These are phyloP conservation scores for Ophiostoma ips DNA, from an alignment of 2,329 filamentous ascomycete species.

Conservation along the genomic window DNA sequence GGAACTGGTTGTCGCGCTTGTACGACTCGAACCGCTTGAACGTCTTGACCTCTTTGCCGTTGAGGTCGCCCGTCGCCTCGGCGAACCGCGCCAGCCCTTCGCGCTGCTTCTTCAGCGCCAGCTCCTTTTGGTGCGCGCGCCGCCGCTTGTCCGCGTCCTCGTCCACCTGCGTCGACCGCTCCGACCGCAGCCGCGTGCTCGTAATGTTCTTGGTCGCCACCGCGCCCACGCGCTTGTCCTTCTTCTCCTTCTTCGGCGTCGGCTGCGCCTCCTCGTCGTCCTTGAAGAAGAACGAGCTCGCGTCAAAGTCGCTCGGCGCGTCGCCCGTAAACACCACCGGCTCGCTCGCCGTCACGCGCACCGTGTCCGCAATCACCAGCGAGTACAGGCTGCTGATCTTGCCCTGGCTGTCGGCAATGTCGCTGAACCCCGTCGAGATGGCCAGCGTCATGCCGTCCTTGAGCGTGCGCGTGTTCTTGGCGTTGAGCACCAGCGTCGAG, in stretches of 20 bases:
- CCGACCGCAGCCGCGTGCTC: constrained; percentile 79
- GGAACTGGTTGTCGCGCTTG: constrained; percentile 93
- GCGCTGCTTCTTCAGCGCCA: constrained; percentile 73
- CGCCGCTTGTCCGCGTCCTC: constrained; percentile 81
- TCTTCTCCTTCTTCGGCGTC: constrained; percentile 82
- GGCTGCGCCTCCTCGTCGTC: constrained; percentile 83
- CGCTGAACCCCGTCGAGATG: constrained; percentile 77
- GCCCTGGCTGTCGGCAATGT: constrained; percentile 73
- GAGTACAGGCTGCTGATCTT: constrained; percentile 96
- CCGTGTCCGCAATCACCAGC: constrained; percentile 80
- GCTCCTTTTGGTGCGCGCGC: constrained; percentile 83
- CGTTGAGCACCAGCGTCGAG: constrained; percentile 67
- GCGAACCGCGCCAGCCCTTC: constrained; percentile 77
- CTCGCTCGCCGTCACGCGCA: constrained; percentile 70
- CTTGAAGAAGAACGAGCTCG: constrained; percentile 97
- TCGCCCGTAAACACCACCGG: constrained; percentile 87
- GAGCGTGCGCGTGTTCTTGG: constrained; percentile 67
- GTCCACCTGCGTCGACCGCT: constrained; percentile 74
- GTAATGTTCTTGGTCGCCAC: constrained; percentile 93
- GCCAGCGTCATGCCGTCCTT: constrained; percentile 97
- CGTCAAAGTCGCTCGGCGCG: constrained; percentile 79
- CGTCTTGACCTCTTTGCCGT: constrained; percentile 89
- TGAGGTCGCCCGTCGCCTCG: constrained; percentile 69
- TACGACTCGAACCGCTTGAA: constrained; percentile 99
- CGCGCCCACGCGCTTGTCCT: constrained; percentile 66